A percentile compares a stretch with the other conserved stretches of the same genome.
These are phyloP conservation scores for Phyllosticta citrichinensis DNA, from an alignment of 2,329 filamentous ascomycete genomes.

Conservation along the genomic window DNA sequence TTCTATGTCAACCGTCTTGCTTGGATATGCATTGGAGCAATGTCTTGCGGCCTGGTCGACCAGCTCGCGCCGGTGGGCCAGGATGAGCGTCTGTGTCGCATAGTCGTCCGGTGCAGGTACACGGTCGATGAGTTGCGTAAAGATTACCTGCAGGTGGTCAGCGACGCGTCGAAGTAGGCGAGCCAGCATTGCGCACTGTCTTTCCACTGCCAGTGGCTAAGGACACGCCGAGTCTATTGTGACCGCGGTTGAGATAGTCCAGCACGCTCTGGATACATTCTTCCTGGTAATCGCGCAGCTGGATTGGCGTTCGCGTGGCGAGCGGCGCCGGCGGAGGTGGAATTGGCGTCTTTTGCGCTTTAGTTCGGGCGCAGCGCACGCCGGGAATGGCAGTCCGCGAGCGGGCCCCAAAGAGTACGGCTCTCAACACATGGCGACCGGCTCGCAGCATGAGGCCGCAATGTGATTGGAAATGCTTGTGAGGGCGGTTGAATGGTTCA, in stretches of 20 bases:
- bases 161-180: background rate
- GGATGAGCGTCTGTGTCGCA: constrained; percentile 72
- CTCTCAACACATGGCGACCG: constrained; percentile 21
- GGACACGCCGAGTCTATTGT: constrained; percentile 74
- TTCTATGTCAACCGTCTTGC: constrained; percentile 76
- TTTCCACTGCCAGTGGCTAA: constrained; percentile 84
- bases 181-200: constrained; percentile 47
- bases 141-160: constrained; percentile 59
- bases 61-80: constrained; percentile 85
- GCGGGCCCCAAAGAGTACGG: constrained; percentile 8
- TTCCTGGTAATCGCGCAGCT: constrained; percentile 76
- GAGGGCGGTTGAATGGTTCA: background rate
- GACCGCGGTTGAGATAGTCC: constrained; percentile 55
- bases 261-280: constrained; percentile 82
- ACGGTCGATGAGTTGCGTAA: constrained; percentile 85
- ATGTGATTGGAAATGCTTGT: background rate
- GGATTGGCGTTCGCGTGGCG: constrained; percentile 30
- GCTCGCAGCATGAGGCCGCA: constrained; percentile 21
- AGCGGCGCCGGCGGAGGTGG: constrained; percentile 7
- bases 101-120: constrained; percentile 46
- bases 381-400: background rate
- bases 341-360: background rate
- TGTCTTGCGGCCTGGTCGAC: constrained; percentile 89
- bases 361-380: constrained; percentile 14
- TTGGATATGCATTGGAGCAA: constrained; percentile 69